A percentile compares a stretch with the other conserved stretches of the same genome.
phyloP scores from a whole-genome alignment of 1,284 basidiomycete genomes.

The Leccinum fallax region DNA sequence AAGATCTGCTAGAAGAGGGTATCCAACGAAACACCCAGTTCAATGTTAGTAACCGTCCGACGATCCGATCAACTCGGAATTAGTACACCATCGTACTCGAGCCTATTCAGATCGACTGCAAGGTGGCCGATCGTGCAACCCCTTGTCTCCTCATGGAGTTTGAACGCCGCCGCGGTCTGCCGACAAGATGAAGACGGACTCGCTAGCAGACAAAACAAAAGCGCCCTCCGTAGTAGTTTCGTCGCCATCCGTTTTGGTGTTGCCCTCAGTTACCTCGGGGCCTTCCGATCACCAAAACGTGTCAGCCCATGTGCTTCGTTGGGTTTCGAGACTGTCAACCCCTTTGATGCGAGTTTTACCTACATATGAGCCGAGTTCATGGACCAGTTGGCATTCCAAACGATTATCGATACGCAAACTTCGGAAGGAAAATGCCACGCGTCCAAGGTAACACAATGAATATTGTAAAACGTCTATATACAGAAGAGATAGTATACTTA shows the following conservation, averaged over 20 bases:
- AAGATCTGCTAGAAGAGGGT: too few relatives aligned
- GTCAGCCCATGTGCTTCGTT: too few relatives aligned
- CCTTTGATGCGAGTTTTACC: background rate
- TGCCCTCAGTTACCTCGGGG: too few relatives aligned
- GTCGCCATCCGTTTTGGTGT: too few relatives aligned
- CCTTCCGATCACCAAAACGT: too few relatives aligned
- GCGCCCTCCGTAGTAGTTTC: too few relatives aligned
- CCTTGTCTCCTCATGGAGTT: background rate
- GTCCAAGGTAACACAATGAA: background rate
- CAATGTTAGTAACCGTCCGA: too few relatives aligned
- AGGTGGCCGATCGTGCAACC: background rate
- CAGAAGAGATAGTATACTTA: background rate
- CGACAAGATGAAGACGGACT: background rate
- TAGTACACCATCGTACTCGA: background rate
- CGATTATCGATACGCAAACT: too few relatives aligned
- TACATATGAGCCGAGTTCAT: background rate
- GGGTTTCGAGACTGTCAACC: background rate
- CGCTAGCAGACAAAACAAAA: background rate
- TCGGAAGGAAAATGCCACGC: background rate
- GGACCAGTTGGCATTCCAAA: background rate
- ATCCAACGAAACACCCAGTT: background rate
- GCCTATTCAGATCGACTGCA: background rate
- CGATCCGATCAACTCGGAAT: too few relatives aligned
- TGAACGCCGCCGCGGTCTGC: background rate
- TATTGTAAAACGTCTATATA: background rate